Evolutionary conservation across 805 yeast species (phyloP).

Genomic region (Yarrowia sp.): DNA sequence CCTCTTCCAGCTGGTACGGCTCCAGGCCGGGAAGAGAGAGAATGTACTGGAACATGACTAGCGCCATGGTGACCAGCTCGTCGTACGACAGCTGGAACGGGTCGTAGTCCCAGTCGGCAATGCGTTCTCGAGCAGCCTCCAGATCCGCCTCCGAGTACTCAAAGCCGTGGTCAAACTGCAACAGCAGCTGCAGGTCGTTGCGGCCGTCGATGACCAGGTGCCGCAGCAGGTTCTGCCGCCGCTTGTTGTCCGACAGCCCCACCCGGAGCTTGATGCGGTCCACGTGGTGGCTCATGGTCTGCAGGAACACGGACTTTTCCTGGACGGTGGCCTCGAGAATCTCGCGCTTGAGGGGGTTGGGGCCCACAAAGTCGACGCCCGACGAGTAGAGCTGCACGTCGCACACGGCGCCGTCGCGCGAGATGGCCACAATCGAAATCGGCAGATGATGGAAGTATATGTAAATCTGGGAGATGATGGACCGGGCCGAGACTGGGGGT

Average conservation of each 20-base stretch:
- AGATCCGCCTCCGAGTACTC: slow-evolving; percentile 7
- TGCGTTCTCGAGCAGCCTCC: slow-evolving; percentile 17
- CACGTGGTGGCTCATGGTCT: slow-evolving; percentile 24
- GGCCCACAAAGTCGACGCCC: slow-evolving; percentile 37
- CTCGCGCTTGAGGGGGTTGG: slow-evolving; percentile 36
- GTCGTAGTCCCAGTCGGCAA: slow-evolving; percentile 37
- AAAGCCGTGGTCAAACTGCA: slow-evolving; percentile 28
- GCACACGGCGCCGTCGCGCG: slow-evolving; percentile 16
- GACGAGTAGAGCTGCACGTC: slow-evolving; percentile 34
- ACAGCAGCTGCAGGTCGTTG: slow-evolving; percentile 23
- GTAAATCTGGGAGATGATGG: slow-evolving; percentile 36
- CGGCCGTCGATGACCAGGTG: slow-evolving; percentile 32
- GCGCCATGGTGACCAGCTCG: slow-evolving; percentile 35
- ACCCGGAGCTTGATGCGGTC: slow-evolving; percentile 36
- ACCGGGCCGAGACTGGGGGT: slow-evolving; percentile 33
- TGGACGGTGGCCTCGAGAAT: slow-evolving; percentile 17
- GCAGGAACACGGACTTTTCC: slow-evolving; percentile 15
- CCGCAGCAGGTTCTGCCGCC: slow-evolving; percentile 37
- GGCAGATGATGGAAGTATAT: slow-evolving; percentile 38
- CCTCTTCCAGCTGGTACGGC: slow-evolving; percentile 49
- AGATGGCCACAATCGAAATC: slow-evolving; percentile 29
- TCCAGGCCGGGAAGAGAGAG: slow-evolving; percentile 41
- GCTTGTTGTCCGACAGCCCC: slow-evolving; percentile 33
- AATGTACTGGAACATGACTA: slow-evolving; percentile 33
- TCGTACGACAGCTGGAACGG: slow-evolving; percentile 29